Conservation (phyloP, 2,329 filamentous ascomycete species). For the Ophiostoma fasciatum region DNA sequence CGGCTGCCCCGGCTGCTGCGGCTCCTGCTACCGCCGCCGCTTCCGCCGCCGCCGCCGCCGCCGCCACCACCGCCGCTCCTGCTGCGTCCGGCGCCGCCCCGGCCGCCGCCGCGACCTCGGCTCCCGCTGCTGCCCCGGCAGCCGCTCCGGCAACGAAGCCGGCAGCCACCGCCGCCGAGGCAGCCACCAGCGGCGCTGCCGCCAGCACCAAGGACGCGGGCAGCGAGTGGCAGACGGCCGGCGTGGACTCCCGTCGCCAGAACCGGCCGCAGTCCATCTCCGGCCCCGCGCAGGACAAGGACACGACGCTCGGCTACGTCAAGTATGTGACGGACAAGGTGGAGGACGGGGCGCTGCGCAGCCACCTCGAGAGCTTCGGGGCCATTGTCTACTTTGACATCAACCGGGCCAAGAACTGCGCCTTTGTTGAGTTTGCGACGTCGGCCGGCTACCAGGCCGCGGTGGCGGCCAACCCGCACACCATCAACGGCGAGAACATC, state of each 20-base stretch:
- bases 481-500: constrained; percentile 68
- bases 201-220: constrained; percentile 34
- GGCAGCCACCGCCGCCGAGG: constrained; percentile 14
- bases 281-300: constrained; percentile 48
- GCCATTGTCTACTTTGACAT: constrained; percentile 61
- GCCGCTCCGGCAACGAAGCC: constrained; percentile 5
- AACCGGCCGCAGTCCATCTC: constrained; percentile 55
- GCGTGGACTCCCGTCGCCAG: constrained; percentile 71
- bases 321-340: constrained; percentile 92
- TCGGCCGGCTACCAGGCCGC: constrained; percentile 71
- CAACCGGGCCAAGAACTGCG: constrained; percentile 84
- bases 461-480: constrained; percentile 70
- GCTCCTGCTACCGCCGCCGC: constrained; percentile 24
- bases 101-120: constrained; percentile 7
- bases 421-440: constrained; percentile 86
- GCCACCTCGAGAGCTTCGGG: constrained; percentile 56
- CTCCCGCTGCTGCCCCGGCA: neutral
- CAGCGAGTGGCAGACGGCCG: constrained; percentile 78
- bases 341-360: constrained; percentile 55
- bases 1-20: constrained; percentile 33
- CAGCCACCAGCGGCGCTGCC: constrained; percentile 16
- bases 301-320: constrained; percentile 74
- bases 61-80: constrained; percentile 13
- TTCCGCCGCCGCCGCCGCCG: constrained; percentile 4
- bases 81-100: constrained; percentile 16